Conservation (phyloP, 805 yeast genomes). For the Candida sakaeoensis region DNA sequence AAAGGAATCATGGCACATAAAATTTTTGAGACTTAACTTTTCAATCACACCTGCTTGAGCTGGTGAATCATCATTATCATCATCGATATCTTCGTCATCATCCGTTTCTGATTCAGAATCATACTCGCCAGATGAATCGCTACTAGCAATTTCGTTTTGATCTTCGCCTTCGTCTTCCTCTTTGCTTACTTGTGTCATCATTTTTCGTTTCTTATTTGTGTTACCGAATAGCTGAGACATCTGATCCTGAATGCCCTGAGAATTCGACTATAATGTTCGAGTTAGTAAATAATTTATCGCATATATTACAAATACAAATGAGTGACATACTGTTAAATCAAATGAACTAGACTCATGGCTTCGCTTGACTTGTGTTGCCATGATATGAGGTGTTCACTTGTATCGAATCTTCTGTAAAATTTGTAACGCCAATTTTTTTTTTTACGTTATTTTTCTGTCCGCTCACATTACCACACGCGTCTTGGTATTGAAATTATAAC, state of each 20-base stretch:
- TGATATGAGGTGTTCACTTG: not conserved
- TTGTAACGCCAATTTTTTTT: not conserved
- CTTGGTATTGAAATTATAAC: too few relatives aligned
- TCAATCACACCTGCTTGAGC: constrained; percentile 66
- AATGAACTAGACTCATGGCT: not conserved
- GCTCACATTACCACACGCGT: too few relatives aligned
- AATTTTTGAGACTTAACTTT: constrained; percentile 61
- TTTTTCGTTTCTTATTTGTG: constrained; percentile 3
- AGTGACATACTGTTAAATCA: constrained; percentile 7
- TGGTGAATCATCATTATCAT: constrained; percentile 13
- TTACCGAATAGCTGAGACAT: constrained; percentile 3
- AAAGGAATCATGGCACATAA: constrained; percentile 88
- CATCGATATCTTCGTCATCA: constrained; percentile 5
- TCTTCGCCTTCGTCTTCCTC: constrained; percentile 1
- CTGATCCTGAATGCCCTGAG: constrained; percentile 3
- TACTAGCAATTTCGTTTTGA: not conserved
- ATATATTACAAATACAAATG: too few relatives aligned
- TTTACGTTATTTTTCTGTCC: too few relatives aligned
- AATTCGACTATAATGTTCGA: not conserved
- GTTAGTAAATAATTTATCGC: too few relatives aligned
- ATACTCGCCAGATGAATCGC: not conserved
- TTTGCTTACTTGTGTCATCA: constrained; percentile 3
- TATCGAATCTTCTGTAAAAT: too few relatives aligned
- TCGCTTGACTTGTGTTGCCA: constrained; percentile 5
- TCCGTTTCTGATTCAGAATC: constrained; percentile 6